Base-by-base conservation (phyloP, 2,329 filamentous ascomycete species). In the Paraphaeosphaeria minitans region DNA sequence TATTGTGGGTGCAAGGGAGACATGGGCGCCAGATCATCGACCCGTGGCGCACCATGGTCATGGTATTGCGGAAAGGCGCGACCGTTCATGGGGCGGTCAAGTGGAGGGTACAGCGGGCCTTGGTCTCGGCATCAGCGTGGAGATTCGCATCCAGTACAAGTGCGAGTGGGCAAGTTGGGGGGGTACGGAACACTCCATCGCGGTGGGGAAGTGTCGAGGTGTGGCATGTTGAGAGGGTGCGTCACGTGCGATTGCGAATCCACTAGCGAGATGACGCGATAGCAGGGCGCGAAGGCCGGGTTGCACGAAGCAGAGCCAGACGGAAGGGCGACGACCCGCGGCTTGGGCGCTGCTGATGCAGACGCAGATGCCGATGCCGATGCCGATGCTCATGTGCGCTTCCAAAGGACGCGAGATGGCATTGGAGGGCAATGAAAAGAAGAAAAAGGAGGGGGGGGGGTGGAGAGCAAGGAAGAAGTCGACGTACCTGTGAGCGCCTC, bases 11-110 rank as follows among this genome's bases (percentile, higher is more conserved):
- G 72, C 62, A 64, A 64, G 61, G 46, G 71, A 57, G 72, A 74
- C 29, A 74, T 69, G 49, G 64, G 64, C 41, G 65, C 64, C 16
- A 74, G 62, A n/a, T 73, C 70, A 54, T 76, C 73, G 49, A 74
- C 60, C 33, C 69, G 66, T 14, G 68, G 57, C 45, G 57, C 62
- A 33, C 66, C 66, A 49, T 55, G 51, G 53, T 72, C 71, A 61
- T 74, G 59, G 35, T 57, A 59, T 13, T 62, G 64, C 46, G 68
- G 65, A 37, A 63, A 59, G 21, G 70, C 55, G 47, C 71, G 64
- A 56, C 63, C 64, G 53, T 69, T 67, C 72, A 75, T 73, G 53
- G 66, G 55, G 43, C 62, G 33, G 22, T 54, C 53, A 39, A 66
- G 63, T 55, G 69, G 58, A 56, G 70, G 67, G 61, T 72, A 73